These are phyloP conservation scores for Colletotrichum filicis DNA, from an alignment of 2,329 filamentous ascomycete genomes.

Conservation along the genomic window DNA sequence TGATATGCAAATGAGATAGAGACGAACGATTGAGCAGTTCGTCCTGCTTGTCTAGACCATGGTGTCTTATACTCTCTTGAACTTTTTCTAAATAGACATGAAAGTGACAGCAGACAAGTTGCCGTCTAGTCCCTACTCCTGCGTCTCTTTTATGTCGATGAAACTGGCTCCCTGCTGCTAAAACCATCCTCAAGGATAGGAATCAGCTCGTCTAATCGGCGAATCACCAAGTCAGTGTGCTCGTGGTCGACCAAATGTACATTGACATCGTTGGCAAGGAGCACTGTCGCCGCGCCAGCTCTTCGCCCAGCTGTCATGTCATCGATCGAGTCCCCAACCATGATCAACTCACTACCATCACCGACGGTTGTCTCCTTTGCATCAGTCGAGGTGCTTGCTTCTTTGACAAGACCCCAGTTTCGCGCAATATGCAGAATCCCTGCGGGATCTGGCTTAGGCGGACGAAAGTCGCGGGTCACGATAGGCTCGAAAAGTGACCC, in stretches of 20 bases:
- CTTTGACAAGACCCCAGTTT: slow-evolving; percentile 70
- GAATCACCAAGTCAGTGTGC: slow-evolving; percentile 81
- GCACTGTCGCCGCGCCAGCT: slow-evolving; percentile 90
- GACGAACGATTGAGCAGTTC: slow-evolving; percentile 27
- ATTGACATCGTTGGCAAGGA: slow-evolving; percentile 89
- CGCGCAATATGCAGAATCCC: slow-evolving; percentile 88
- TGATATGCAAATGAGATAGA: slow-evolving; percentile 31
- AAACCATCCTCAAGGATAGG: slow-evolving; percentile 78
- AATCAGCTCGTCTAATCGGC: slow-evolving; percentile 79
- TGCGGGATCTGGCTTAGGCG: slow-evolving; percentile 88
- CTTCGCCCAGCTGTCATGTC: slow-evolving; percentile 89
- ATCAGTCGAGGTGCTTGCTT: background rate
- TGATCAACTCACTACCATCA: slow-evolving; percentile 64
- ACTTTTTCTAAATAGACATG: background rate
- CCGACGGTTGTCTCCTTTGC: slow-evolving; percentile 34
- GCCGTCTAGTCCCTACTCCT: too few relatives aligned
- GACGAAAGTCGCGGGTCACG: slow-evolving; percentile 84
- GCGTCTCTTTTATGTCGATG: background rate
- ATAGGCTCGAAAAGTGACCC: slow-evolving; percentile 78
- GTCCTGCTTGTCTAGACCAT: background rate
- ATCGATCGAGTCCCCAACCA: slow-evolving; percentile 86
- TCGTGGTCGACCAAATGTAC: slow-evolving; percentile 74
- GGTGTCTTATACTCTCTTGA: background rate
- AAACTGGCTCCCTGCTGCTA: slow-evolving; percentile 51
- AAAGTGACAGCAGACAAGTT: background rate